Conservation (phyloP, 75 land plant species). For the Pinus tabuliformis region DNA sequence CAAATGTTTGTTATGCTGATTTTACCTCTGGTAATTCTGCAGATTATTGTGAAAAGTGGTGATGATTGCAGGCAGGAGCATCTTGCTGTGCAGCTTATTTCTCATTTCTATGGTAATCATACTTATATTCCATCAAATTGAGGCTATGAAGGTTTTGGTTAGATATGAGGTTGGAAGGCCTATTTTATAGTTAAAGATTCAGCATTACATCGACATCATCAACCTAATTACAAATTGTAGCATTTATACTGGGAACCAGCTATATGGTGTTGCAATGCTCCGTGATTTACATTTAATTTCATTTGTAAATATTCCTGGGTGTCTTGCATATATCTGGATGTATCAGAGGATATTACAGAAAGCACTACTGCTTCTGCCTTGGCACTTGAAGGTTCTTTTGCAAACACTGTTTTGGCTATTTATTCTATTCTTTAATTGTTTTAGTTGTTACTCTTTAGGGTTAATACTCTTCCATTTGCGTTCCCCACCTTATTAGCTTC, state of each 20-base stretch:
- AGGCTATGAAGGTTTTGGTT: background rate
- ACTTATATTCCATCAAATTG: background rate
- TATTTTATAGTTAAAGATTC: background rate
- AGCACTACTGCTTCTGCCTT: too few species aligned
- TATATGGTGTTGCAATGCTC: background rate
- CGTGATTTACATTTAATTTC: background rate
- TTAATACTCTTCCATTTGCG: too few species aligned
- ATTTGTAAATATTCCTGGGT: too few species aligned
- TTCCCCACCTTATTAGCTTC: too few species aligned
- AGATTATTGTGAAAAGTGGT: conserved; percentile 99
- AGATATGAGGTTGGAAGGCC: background rate
- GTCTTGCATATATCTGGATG: background rate
- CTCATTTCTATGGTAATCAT: conserved; percentile 90
- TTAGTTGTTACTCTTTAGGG: too few species aligned
- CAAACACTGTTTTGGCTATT: too few species aligned
- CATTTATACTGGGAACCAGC: background rate
- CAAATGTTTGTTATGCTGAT: too few species aligned
- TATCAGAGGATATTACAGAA: background rate
- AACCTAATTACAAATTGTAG: background rate
- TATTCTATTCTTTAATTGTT: too few species aligned
- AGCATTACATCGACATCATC: background rate
- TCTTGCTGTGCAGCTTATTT: conserved; percentile 95
- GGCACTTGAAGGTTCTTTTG: too few species aligned
- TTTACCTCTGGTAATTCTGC: conserved; percentile 9
- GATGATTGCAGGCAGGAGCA: conserved; percentile 99